Evolutionary conservation across 1,284 basidiomycete species (phyloP).

Genomic region (Cystobasidiaceae sp.): DNA sequence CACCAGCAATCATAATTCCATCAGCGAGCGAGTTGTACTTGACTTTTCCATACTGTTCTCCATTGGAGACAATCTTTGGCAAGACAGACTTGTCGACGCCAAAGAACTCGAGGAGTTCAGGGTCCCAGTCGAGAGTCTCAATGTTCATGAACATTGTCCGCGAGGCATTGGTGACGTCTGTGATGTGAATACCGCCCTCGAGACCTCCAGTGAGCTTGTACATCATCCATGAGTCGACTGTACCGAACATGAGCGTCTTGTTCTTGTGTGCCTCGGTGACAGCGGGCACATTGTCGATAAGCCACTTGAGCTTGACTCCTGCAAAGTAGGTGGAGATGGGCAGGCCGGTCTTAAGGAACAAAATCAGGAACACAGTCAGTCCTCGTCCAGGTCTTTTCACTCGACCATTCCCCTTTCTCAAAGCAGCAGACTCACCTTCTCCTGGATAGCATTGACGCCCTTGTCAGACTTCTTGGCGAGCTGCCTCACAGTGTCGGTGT

Average conservation of each 20-base stretch:
- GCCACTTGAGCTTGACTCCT: constrained; percentile 57
- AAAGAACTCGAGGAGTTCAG: constrained; percentile 80
- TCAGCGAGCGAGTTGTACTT: constrained; percentile 47
- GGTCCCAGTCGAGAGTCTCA: constrained; percentile 74
- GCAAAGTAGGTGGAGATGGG: constrained; percentile 53
- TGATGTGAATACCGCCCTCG: constrained; percentile 68
- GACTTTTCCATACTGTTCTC: constrained; percentile 83
- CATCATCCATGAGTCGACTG: constrained; percentile 92
- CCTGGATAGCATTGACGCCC: constrained; percentile 64
- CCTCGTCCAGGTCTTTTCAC: not conserved
- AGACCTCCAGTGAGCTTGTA: constrained; percentile 83
- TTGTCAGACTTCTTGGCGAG: constrained; percentile 50
- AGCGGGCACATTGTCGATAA: constrained; percentile 80
- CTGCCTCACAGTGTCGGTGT: constrained; percentile 72
- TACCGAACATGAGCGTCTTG: constrained; percentile 83
- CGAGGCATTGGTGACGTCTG: constrained; percentile 95
- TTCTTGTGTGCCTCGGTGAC: constrained; percentile 74
- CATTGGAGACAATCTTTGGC: constrained; percentile 82
- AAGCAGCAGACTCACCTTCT: constrained; percentile 29
- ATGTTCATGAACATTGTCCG: constrained; percentile 89
- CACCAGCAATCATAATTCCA: constrained; percentile 70
- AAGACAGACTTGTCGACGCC: constrained; percentile 70
- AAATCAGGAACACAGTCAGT: constrained; percentile 74
- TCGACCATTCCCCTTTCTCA: not conserved
- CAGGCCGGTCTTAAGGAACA: constrained; percentile 65